Conservation (phyloP, 495 filamentous ascomycete species). For the Amphirosellinia nigrospora region DNA sequence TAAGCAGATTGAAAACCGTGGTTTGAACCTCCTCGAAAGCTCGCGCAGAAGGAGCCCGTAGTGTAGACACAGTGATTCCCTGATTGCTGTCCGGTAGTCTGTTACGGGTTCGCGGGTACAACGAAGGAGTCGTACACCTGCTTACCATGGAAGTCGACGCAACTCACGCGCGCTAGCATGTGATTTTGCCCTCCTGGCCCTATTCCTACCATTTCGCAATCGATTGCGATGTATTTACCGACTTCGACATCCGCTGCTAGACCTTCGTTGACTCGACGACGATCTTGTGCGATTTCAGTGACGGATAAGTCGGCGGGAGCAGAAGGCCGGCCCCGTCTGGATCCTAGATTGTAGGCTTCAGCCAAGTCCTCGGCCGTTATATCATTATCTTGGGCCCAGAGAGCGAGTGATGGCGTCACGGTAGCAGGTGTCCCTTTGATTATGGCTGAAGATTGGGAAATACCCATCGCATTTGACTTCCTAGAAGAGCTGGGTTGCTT, state of each 20-base stretch:
- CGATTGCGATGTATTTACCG: conserved; percentile 89
- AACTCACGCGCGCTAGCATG: conserved; percentile 79
- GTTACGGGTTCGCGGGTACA: conserved; percentile 67
- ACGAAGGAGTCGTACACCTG: conserved; percentile 94
- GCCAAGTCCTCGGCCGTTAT: conserved; percentile 65
- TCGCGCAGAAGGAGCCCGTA: conserved; percentile 66
- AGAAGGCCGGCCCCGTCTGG: conserved; percentile 33
- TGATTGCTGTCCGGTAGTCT: conserved; percentile 87
- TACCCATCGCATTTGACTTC: conserved; percentile 40
- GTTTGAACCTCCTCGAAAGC: conserved; percentile 76
- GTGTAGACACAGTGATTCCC: conserved; percentile 76
- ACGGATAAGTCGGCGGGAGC: conserved; percentile 11
- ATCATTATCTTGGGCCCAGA: conserved; percentile 62
- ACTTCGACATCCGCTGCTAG: conserved; percentile 56
- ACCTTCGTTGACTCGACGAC: conserved; percentile 55
- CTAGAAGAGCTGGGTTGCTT: conserved; percentile 12
- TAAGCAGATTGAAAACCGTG: conserved; percentile 72
- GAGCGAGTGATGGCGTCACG: conserved; percentile 47
- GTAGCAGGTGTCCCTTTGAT: conserved; percentile 35
- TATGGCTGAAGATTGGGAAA: conserved; percentile 43
- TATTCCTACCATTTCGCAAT: conserved; percentile 98
- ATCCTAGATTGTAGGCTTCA: conserved; percentile 60
- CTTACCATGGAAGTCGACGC: conserved; percentile 90
- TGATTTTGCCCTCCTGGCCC: conserved; percentile 72
- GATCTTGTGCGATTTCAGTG: conserved; percentile 22